Evolutionary conservation across 1,284 basidiomycete genomes (phyloP).

Genomic region (Ganoderma leucocontextum): DNA sequence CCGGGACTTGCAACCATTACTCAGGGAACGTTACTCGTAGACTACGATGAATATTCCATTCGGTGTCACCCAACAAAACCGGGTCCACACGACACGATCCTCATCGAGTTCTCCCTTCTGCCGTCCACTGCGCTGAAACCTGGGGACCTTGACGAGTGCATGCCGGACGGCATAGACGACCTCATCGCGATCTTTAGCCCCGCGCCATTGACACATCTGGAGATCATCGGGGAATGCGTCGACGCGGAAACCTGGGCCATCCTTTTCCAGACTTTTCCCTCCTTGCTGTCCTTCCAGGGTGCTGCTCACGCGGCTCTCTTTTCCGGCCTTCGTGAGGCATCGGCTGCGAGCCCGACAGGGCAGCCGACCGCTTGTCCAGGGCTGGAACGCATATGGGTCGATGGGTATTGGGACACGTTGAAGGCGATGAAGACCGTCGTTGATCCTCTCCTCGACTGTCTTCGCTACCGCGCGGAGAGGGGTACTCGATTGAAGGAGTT

Average conservation of each 20-base stretch:
- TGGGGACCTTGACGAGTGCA: no score
- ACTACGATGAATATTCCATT: not conserved
- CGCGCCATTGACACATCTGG: not conserved
- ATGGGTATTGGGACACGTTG: not conserved
- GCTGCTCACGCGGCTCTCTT: not conserved
- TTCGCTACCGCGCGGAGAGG: not conserved
- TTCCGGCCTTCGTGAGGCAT: not conserved
- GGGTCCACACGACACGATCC: not conserved
- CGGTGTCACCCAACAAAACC: not conserved
- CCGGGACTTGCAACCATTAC: not conserved
- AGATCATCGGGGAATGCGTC: not conserved
- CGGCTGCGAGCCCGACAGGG: not conserved
- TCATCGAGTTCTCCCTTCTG: not conserved
- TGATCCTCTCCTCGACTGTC: not conserved
- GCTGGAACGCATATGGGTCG: not conserved
- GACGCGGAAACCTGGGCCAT: not conserved
- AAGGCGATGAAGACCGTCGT: not conserved
- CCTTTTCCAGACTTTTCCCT: not conserved
- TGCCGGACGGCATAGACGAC: not conserved
- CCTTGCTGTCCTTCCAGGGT: not conserved
- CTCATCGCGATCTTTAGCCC: not conserved
- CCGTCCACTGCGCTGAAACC: not conserved
- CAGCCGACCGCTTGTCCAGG: not conserved
- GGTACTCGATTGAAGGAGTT: not conserved
- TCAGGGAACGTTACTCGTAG: not conserved